These are phyloP conservation scores for Starmerella lactis-condensi DNA, from an alignment of 805 yeast genomes.

Conservation along the genomic window DNA sequence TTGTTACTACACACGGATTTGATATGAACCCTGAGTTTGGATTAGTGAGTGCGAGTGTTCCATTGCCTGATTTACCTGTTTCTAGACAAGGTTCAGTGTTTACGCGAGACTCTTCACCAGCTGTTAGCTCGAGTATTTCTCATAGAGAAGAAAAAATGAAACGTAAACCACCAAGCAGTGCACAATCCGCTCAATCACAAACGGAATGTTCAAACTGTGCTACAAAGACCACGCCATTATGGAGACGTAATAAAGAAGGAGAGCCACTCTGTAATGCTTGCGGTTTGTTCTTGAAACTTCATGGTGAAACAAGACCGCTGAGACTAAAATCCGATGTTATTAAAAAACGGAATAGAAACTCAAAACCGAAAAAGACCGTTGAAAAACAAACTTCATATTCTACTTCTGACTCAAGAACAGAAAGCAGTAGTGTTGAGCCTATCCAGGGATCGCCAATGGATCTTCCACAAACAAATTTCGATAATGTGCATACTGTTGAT, in stretches of 20 bases:
- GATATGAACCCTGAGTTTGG: constrained; percentile 3
- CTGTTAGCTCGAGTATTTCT: constrained; percentile 1
- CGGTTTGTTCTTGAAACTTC: constrained; percentile 78
- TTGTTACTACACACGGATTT: constrained; percentile 3
- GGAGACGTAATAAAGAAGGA: constrained; percentile 91
- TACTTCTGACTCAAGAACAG: too few species aligned
- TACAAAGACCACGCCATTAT: constrained; percentile 80
- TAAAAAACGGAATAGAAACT: constrained; percentile 62
- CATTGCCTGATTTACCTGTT: background rate
- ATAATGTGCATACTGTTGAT: too few species aligned
- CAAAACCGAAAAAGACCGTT: background rate
- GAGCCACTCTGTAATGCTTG: constrained; percentile 93
- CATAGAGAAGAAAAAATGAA: constrained; percentile 1
- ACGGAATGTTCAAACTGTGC: constrained; percentile 66
- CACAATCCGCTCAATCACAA: constrained; percentile 2
- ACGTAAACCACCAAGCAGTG: background rate
- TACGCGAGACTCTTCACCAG: constrained; percentile 2
- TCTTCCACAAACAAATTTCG: too few species aligned
- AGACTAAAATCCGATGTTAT: constrained; percentile 89
- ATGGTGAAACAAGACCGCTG: constrained; percentile 87
- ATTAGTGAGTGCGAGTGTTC: constrained; percentile 1
- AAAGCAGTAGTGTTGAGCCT: too few species aligned
- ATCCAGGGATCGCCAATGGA: too few species aligned
- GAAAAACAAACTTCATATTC: too few species aligned
- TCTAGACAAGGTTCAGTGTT: background rate